Conservation (phyloP, 345 rosid genomes). For the Gossypium ekmanianum region DNA sequence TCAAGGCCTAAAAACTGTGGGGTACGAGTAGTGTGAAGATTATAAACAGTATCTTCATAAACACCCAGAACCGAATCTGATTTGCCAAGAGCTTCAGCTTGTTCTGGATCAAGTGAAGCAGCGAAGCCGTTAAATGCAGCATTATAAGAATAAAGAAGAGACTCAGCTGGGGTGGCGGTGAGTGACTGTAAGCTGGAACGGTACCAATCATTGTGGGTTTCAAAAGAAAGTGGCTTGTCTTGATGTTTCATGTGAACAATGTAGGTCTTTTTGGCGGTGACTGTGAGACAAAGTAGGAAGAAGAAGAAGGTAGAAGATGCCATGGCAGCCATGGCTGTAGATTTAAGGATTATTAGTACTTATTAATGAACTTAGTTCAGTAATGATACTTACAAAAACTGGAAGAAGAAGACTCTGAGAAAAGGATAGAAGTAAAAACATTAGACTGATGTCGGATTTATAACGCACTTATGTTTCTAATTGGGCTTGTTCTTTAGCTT, state of each 20-base stretch:
- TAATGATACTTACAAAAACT: background rate
- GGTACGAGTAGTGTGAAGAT: slow-evolving; percentile 77
- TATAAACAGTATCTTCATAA: slow-evolving; percentile 62
- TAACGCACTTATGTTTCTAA: background rate
- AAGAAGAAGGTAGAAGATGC: slow-evolving; percentile 18
- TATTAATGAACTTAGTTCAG: background rate
- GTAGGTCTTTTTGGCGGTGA: slow-evolving; percentile 46
- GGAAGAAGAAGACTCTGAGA: background rate
- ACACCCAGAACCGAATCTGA: slow-evolving; percentile 58
- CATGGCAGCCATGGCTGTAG: slow-evolving; percentile 14
- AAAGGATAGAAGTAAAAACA: background rate
- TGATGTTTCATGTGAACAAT: slow-evolving; percentile 70
- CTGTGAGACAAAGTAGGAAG: slow-evolving; percentile 20
- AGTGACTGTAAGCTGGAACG: slow-evolving; percentile 50
- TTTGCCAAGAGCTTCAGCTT: slow-evolving; percentile 48
- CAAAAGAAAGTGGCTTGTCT: slow-evolving; percentile 48
- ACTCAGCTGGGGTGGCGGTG: slow-evolving; percentile 26
- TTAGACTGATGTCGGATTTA: slow-evolving; percentile 10
- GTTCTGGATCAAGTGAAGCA: slow-evolving; percentile 48
- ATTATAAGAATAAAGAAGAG: slow-evolving; percentile 65
- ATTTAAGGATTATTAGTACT: background rate
- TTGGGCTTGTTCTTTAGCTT: background rate
- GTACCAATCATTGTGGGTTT: slow-evolving; percentile 74
- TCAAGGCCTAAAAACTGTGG: slow-evolving; percentile 78
- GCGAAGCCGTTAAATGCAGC: slow-evolving; percentile 70